Conservation (phyloP, 305 asterid species). For the Coffea humblotiana region DNA sequence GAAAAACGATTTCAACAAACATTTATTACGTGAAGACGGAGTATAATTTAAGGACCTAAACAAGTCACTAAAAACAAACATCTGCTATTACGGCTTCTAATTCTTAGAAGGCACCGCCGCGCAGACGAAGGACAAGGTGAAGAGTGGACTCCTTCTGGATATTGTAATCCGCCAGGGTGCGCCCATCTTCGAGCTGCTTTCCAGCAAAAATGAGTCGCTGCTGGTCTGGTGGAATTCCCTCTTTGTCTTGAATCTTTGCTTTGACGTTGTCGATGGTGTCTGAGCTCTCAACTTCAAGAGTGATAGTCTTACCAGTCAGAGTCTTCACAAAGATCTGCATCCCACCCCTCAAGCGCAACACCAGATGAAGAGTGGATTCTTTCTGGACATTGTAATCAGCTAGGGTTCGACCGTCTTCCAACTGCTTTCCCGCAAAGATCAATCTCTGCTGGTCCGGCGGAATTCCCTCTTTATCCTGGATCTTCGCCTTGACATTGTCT, state of each 20-base stretch:
- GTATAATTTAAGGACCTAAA: background rate
- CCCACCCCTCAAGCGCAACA: background rate
- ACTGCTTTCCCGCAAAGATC: background rate
- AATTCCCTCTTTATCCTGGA: background rate
- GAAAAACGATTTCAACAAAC: background rate
- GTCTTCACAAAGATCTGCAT: background rate
- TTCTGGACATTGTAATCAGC: background rate
- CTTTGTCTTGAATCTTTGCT: constrained; percentile 10
- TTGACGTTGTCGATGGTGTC: constrained; percentile 14
- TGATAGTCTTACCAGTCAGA: background rate
- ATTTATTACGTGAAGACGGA: background rate
- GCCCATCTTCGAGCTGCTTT: constrained; percentile 11
- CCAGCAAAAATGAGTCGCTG: constrained; percentile 13
- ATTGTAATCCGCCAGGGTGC: constrained; percentile 10
- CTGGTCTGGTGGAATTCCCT: constrained; percentile 7
- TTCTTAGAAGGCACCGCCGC: background rate
- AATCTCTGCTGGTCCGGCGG: background rate
- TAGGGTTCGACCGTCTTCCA: background rate
- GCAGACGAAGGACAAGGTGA: background rate
- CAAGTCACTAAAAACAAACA: background rate
- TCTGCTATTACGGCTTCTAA: background rate
- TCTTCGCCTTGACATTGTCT: background rate
- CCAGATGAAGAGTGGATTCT: background rate
- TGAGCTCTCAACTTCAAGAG: constrained; percentile 10
- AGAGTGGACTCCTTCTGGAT: constrained; percentile 11